phyloP scores from a whole-genome alignment of 139 green algal genomes.

The Asterochloris sp. region DNA sequence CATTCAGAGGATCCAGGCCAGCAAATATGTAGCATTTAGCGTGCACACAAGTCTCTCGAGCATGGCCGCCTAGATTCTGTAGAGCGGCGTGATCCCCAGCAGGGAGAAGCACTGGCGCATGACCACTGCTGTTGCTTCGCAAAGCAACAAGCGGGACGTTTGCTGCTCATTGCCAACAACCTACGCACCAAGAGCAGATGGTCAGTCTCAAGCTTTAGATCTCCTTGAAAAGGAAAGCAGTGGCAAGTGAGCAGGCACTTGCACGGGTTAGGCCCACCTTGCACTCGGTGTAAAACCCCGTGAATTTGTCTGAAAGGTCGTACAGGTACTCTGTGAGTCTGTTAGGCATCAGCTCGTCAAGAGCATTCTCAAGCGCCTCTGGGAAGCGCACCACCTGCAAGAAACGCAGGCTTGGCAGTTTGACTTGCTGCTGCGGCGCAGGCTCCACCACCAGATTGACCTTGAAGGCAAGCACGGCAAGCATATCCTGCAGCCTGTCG shows the following conservation, averaged over 20 bases:
- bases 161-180: conserved; percentile 86
- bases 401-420: not conserved
- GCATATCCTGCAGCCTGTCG: too few relatives aligned
- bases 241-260: not conserved
- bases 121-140: conserved; percentile 77
- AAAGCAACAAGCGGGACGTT: conserved; percentile 83
- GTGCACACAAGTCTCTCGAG: too few relatives aligned
- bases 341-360: conserved; percentile 87
- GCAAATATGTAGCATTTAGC: too few relatives aligned
- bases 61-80: conserved; percentile 69
- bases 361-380: conserved; percentile 80
- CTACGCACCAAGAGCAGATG: conserved; percentile 25
- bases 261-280: conserved; percentile 25
- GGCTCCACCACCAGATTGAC: too few relatives aligned
- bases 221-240: not conserved
- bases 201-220: not conserved
- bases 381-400: conserved; percentile 69
- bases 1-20: too few relatives aligned
- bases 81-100: conserved; percentile 89
- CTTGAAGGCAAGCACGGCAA: too few relatives aligned
- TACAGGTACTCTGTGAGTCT: conserved; percentile 94
- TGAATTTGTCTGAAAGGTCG: conserved; percentile 85
- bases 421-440: too few relatives aligned
- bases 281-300: conserved; percentile 92
- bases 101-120: conserved; percentile 93